Percentiles rank a stretch among this genome's conserved stretches.
Conservation (phyloP, 192 early-diverging fungal genomes). For the Rhizophlyctis rosea region DNA sequence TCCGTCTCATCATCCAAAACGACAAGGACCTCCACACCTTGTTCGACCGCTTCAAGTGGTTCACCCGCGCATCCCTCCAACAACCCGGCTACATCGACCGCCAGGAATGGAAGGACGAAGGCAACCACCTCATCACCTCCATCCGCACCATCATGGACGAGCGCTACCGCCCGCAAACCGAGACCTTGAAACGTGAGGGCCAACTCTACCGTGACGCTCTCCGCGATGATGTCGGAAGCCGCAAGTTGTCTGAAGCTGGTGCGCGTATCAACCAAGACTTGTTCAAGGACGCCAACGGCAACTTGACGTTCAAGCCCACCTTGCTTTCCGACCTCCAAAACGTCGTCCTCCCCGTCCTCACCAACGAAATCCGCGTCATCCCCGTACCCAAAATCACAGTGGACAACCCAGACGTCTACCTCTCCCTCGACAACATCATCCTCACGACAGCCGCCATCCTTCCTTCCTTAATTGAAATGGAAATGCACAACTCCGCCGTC, state of each 20-base stretch:
- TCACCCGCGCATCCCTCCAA: not conserved
- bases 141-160: not conserved
- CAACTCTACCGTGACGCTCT: not conserved
- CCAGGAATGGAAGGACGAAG: not conserved
- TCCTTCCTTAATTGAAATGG: not conserved
- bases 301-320: not conserved
- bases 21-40: not conserved
- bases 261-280: not conserved
- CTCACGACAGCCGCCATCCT: not conserved
- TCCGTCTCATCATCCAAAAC: not conserved
- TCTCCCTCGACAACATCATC: conserved; percentile 2
- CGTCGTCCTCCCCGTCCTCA: not conserved
- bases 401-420: not conserved
- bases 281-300: not conserved
- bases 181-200: not conserved
- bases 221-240: not conserved
- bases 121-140: not conserved
- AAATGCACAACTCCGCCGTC: not conserved
- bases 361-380: not conserved
- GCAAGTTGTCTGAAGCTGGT: not conserved
- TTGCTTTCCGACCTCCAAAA: not conserved
- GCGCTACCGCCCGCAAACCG: not conserved
- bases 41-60: not conserved
- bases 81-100: not conserved
- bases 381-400: not conserved